These are phyloP conservation scores for Ustilago cynodontis DNA, from an alignment of 1,284 basidiomycete genomes.

Conservation along the genomic window DNA sequence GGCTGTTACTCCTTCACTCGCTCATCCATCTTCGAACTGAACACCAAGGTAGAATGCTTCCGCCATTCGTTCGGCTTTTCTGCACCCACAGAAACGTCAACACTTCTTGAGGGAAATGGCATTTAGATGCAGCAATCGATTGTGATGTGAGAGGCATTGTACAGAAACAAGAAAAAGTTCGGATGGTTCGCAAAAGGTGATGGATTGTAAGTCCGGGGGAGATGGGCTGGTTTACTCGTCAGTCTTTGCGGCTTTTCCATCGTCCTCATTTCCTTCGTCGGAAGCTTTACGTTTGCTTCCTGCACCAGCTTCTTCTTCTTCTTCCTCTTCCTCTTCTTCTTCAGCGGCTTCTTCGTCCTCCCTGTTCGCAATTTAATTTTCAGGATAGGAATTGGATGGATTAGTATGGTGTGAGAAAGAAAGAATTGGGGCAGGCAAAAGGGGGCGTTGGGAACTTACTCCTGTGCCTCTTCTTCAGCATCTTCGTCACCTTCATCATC, in stretches of 20 bases:
- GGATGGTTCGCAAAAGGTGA: too few relatives aligned
- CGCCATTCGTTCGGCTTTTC: too few relatives aligned
- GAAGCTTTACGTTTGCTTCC: slow-evolving; percentile 50
- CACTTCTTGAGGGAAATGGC: too few relatives aligned
- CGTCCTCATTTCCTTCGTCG: slow-evolving; percentile 49
- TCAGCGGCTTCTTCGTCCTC: slow-evolving; percentile 30
- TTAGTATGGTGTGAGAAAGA: neutral
- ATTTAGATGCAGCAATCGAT: neutral
- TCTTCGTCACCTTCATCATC: slow-evolving; percentile 40
- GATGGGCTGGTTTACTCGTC: slow-evolving; percentile 17
- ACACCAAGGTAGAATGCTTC: too few relatives aligned
- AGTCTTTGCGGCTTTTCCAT: slow-evolving; percentile 46
- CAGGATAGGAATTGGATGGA: neutral
- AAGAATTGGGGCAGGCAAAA: too few relatives aligned
- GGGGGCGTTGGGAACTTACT: slow-evolving; percentile 2
- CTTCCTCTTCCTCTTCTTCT: slow-evolving; percentile 35
- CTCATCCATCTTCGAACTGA: too few relatives aligned
- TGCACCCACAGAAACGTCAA: too few relatives aligned
- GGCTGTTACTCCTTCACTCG: too few relatives aligned
- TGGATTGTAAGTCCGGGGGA: neutral
- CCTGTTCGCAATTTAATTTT: neutral
- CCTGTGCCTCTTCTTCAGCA: slow-evolving; percentile 39
- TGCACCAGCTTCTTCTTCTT: slow-evolving; percentile 21
- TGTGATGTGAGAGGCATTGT: too few relatives aligned
- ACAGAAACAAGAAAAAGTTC: too few relatives aligned